These are phyloP conservation scores for Ambrosia trifida DNA, from an alignment of 129 eudicot species.

Conservation along the genomic window DNA sequence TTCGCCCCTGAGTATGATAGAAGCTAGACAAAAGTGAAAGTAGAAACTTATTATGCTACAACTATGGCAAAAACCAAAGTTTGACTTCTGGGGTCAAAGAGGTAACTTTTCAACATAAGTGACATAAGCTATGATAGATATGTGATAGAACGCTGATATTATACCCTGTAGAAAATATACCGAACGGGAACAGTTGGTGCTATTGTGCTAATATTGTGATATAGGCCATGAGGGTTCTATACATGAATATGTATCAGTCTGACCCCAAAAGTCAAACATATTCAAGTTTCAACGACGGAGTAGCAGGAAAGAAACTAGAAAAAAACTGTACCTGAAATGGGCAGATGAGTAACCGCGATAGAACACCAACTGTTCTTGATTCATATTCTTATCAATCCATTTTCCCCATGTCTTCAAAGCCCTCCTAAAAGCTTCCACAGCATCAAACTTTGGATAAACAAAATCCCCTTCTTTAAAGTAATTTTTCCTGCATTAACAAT, in stretches of 20 bases:
- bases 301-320: background rate
- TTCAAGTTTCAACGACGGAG: background rate
- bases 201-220: slow-evolving; percentile 1
- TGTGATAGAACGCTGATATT: background rate
- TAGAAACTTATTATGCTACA: background rate
- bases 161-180: background rate
- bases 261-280: slow-evolving; percentile 24
- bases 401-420: slow-evolving; percentile 85
- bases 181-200: background rate
- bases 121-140: background rate
- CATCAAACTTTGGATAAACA: slow-evolving; percentile 69
- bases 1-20: background rate
- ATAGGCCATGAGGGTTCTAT: background rate
- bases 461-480: slow-evolving; percentile 82
- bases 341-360: slow-evolving; percentile 95
- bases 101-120: background rate
- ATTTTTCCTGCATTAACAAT: slow-evolving; percentile 56
- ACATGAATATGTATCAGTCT: slow-evolving; percentile 1
- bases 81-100: slow-evolving; percentile 15
- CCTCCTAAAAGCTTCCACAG: slow-evolving; percentile 82
- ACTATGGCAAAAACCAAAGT: slow-evolving; percentile 8
- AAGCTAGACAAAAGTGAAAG: slow-evolving; percentile 1
- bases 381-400: slow-evolving; percentile 66
- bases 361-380: slow-evolving; percentile 54
- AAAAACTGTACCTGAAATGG: slow-evolving; percentile 69